These are phyloP conservation scores for Cercospora janseana DNA, from an alignment of 2,329 filamentous ascomycete species.

Conservation along the genomic window DNA sequence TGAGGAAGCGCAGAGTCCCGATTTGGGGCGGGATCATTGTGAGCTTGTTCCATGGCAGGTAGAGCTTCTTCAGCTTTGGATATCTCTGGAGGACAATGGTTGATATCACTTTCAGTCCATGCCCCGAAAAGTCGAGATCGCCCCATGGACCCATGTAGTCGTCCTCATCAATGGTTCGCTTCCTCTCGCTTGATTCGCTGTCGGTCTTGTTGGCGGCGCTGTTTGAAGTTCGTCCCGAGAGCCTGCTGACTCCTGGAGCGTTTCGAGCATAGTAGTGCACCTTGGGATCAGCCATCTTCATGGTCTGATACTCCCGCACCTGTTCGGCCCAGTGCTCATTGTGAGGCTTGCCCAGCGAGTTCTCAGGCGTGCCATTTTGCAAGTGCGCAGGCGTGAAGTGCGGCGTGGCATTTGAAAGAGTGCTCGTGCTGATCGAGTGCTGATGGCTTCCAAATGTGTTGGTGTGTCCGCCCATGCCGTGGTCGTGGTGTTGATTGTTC, in stretches of 20 bases:
- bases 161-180: conserved; percentile 56
- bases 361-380: conserved; percentile 59
- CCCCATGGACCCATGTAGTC: conserved; percentile 71
- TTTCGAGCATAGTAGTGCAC: conserved; percentile 74
- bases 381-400: conserved; percentile 60
- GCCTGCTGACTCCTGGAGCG: conserved; percentile 42
- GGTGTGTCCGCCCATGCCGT: conserved; percentile 55
- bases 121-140: conserved; percentile 92
- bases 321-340: conserved; percentile 85
- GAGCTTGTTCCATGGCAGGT: conserved; percentile 90
- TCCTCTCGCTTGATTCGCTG: conserved; percentile 58
- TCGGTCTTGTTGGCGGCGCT: conserved; percentile 50
- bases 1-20: conserved; percentile 76
- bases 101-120: conserved; percentile 81
- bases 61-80: conserved; percentile 84
- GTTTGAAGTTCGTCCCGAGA: conserved; percentile 26
- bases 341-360: conserved; percentile 53
- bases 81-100: conserved; percentile 76
- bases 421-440: conserved; percentile 59
- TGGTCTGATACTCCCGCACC: conserved; percentile 53
- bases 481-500: conserved; percentile 47
- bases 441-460: conserved; percentile 60
- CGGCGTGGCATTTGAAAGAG: conserved; percentile 64
- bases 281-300: conserved; percentile 34
- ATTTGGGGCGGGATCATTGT: conserved; percentile 75